Evolutionary conservation across 2,329 filamentous ascomycete genomes (phyloP), one percentile per base, ranked within the genome.

Genomic region (Calonectria pauciramosa): DNA sequence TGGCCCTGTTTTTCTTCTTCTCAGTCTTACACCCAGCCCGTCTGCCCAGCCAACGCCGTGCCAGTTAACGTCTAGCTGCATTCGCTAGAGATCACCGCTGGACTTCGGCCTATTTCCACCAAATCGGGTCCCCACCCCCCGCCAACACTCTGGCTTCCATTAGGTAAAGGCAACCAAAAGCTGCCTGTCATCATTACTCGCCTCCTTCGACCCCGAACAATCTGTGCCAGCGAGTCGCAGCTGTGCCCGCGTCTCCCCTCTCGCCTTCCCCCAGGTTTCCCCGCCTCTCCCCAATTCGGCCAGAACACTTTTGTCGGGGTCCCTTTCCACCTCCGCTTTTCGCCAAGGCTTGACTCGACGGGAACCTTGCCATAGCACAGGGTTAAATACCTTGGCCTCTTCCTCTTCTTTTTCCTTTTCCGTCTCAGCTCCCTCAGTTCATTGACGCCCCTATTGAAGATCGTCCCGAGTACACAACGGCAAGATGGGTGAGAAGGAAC

Each of bases 401-500:
- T 59, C 36, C 44, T 52, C 14, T 20, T 44, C 28, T 41, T 34
- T 28, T 49, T 34, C 51, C 34, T 23, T 47, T 26, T 51, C 41
- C 16, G 38, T n/a, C 51, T 56, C 28, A 30, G 30, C 47, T 59
- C 68, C 26, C 16, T 34, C 28, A 67, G 14, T 49, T 64, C 26
- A 36, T 28, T 20, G 6, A 20, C 9, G 36, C 32, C 34, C 47
- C 41, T n/a, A 34, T 20, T 30, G 18, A 32, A 47, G 20, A 34
- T 28, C 56, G 44, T 66, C 60, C 18, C 44, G 18, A 64, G 13
- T 36, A 51, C 16, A 36, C 56, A 44, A 36, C 69, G 30, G 47
- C 41, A 72, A 28, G 56, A 78, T 78, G 76, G 75, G 44, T 59
- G 77, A 78, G 51, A 78, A 78, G 72, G 72, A 78, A 26, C 36